Base-by-base conservation (phyloP, 768 basidiomycete species). In the Lactarius indigo region DNA sequence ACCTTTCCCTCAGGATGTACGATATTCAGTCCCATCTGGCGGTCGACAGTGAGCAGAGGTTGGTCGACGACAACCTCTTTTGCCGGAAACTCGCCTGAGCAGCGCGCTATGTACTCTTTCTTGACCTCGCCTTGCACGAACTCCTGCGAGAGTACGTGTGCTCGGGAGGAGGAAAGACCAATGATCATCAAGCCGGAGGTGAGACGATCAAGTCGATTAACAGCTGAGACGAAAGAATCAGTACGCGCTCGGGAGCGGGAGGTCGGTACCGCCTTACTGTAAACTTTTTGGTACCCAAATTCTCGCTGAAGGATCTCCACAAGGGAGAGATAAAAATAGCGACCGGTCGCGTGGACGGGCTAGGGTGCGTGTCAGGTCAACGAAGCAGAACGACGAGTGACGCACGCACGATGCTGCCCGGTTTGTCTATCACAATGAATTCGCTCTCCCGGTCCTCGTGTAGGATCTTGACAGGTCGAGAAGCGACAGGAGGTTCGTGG, bases 181-280 rank as follows among this genome's bases (percentile, higher is more conserved):
- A 98, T 79, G 71, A 99, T 91, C 94, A 99, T 95, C 54, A 98
- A 80, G 8, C 97, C 97, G 0, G 93, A 95, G 0, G 97, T 98
- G 31, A 98, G 80, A 63, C 97, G 84, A 77, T 99, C 97, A 63
- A 99, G 80, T 64, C 97, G 85, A 74, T 98, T 99, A 26, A 94
- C 90, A 65, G 96, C 96, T 98, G 74, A n/a, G 44, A 33, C 23
- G n/a, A 44, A 58, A 37, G 0, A 31, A 26, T n/a, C 10, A 58
- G 31, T 17, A 8, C 63, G 47, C 5, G 5, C 3, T 26, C 3
- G 3, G 60, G 2, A 57, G n/a, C 23, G 50, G 6, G 50, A 0
- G 47, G n/a, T 12, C 37, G 23, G 23, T 44, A 9, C 15, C 28
- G 5, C 18, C 93, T 54, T 69, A 97, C 96, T 89, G 75, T 92